Percentiles rank a stretch among this genome's conserved stretches.
phyloP scores from a whole-genome alignment of 225 moss, liverwort and hornwort species.

The Asterella californica region DNA sequence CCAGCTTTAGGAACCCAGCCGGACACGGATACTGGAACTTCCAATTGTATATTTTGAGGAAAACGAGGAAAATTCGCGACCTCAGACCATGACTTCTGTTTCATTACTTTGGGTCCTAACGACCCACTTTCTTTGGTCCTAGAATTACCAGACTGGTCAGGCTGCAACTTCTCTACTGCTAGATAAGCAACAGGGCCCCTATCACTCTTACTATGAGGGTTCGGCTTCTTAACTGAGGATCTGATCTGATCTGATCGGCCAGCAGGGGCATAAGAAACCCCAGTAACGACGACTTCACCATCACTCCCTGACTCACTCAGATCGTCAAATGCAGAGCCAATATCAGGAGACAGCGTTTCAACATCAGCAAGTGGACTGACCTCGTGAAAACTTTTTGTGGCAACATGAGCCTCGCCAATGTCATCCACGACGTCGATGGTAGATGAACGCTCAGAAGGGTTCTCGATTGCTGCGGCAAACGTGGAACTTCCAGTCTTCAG shows the following conservation, averaged over 20 bases:
- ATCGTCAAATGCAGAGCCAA: constrained; percentile 16
- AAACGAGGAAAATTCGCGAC: neutral
- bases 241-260: neutral
- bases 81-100: constrained; percentile 12
- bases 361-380: neutral
- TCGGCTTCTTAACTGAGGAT: neutral
- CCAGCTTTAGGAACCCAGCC: constrained; percentile 14
- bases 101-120: constrained; percentile 9
- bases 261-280: constrained; percentile 15
- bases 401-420: neutral
- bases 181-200: neutral
- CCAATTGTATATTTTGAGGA: constrained; percentile 7
- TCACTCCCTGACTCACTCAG: constrained; percentile 26
- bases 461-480: constrained; percentile 11
- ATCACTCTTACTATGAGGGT: neutral
- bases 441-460: neutral
- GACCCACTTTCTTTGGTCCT: constrained; percentile 12
- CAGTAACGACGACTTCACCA: constrained; percentile 30
- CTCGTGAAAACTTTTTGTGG: neutral
- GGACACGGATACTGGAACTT: constrained; percentile 20
- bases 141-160: constrained; percentile 4
- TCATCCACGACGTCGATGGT: neutral
- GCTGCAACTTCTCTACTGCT: constrained; percentile 12
- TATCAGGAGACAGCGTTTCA: constrained; percentile 9
- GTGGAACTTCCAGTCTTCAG: constrained; percentile 12